Conservation (phyloP, 1,284 basidiomycete genomes). For the Porogramme epimiltina region DNA sequence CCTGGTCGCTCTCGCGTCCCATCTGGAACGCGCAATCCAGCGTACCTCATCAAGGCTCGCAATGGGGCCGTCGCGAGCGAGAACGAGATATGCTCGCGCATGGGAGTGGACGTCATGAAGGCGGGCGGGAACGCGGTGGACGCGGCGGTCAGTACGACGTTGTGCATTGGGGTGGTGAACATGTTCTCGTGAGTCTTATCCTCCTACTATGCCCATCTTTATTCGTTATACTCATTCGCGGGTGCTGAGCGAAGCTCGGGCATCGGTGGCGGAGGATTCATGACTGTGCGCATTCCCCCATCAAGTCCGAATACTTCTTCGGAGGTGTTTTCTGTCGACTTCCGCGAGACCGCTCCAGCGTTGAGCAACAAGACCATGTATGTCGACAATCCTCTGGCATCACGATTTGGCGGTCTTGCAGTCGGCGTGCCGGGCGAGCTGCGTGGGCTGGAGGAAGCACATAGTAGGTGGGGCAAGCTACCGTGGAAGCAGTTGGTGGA, state of each 20-base stretch:
- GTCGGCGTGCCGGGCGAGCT: constrained; percentile 89
- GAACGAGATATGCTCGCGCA: constrained; percentile 80
- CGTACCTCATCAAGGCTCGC: constrained; percentile 71
- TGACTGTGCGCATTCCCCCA: constrained; percentile 82
- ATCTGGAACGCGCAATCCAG: constrained; percentile 62
- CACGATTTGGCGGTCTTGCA: constrained; percentile 77
- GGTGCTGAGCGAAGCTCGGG: constrained; percentile 58
- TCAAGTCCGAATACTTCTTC: constrained; percentile 43
- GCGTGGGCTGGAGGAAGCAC: constrained; percentile 79
- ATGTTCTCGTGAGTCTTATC: constrained; percentile 78
- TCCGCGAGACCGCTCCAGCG: constrained; percentile 84
- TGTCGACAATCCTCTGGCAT: constrained; percentile 45
- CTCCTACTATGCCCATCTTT: background rate
- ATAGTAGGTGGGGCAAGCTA: constrained; percentile 77
- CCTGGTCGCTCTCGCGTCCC: too few species aligned
- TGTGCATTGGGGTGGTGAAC: constrained; percentile 88
- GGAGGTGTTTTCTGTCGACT: constrained; percentile 80
- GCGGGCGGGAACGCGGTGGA: constrained; percentile 92
- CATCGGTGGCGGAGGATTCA: constrained; percentile 92
- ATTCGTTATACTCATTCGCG: constrained; percentile 1
- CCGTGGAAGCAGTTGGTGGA: constrained; percentile 79
- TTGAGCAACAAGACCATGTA: constrained; percentile 80
- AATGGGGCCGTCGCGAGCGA: constrained; percentile 89
- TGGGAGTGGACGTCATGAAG: constrained; percentile 78
- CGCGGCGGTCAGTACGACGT: constrained; percentile 77